Evolutionary conservation across 1,284 basidiomycete species (phyloP).

Genomic region (Ustilago tritici): DNA sequence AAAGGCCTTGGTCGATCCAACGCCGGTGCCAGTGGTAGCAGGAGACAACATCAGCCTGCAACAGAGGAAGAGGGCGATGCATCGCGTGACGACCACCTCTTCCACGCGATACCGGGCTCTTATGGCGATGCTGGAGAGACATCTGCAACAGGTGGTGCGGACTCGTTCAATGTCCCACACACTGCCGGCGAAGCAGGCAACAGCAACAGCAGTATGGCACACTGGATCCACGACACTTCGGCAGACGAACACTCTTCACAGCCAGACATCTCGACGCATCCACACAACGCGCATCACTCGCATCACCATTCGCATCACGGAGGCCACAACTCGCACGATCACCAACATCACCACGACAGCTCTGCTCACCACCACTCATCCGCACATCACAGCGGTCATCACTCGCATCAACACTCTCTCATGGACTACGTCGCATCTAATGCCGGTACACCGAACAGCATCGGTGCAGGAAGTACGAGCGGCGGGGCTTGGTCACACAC

Average conservation of each 20-base stretch:
- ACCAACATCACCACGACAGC: slow-evolving; percentile 19
- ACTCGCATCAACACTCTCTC: slow-evolving; percentile 45
- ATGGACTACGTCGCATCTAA: slow-evolving; percentile 40
- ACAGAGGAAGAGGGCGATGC: slow-evolving; percentile 1
- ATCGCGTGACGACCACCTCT: slow-evolving; percentile 14
- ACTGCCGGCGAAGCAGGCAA: slow-evolving; percentile 12
- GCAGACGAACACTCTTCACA: slow-evolving; percentile 42
- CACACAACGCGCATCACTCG: slow-evolving; percentile 23
- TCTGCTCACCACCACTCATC: slow-evolving; percentile 15
- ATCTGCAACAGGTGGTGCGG: slow-evolving; percentile 8
- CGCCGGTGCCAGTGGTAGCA: slow-evolving; percentile 19
- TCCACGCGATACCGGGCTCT: slow-evolving; percentile 14
- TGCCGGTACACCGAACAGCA: slow-evolving; percentile 36
- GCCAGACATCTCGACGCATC: slow-evolving; percentile 25
- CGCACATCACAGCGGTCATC: slow-evolving; percentile 14
- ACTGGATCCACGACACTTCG: slow-evolving; percentile 42
- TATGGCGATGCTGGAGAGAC: slow-evolving; percentile 25
- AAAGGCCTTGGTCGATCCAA: slow-evolving; percentile 29
- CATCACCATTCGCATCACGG: slow-evolving; percentile 29
- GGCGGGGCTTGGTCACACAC: slow-evolving; percentile 38
- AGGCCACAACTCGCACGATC: slow-evolving; percentile 22
- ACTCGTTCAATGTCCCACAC: slow-evolving; percentile 39
- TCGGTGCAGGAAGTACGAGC: slow-evolving; percentile 35
- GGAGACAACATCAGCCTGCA: slow-evolving; percentile 16
- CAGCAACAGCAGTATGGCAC: slow-evolving; percentile 30